These are phyloP conservation scores for Mallotus nudiflorus DNA, from an alignment of 345 rosid species.

Conservation along the genomic window DNA sequence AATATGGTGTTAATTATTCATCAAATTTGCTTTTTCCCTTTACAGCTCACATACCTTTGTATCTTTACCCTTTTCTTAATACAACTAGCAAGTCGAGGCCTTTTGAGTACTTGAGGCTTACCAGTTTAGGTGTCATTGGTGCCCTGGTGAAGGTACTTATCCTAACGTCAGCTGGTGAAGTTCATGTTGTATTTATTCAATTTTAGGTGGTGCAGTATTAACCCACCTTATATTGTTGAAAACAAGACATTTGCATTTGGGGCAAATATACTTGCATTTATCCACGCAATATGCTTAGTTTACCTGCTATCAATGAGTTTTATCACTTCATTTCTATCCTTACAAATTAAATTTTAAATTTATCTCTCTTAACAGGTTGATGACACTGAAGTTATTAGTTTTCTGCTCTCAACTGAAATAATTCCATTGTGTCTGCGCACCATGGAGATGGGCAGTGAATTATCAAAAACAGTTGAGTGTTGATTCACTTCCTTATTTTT, in stretches of 20 bases:
- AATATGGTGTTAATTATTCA: neutral
- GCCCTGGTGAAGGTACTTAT: conserved; percentile 89
- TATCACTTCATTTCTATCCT: neutral
- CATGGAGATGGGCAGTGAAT: conserved; percentile 99
- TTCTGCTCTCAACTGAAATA: conserved; percentile 93
- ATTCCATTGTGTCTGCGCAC: conserved; percentile 92
- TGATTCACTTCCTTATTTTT: neutral
- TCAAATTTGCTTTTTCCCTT: conserved; percentile 15
- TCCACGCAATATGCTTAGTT: too few species aligned
- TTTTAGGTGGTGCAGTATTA: neutral
- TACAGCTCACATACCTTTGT: conserved; percentile 95
- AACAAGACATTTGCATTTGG: neutral
- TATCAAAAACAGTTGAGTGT: conserved; percentile 89
- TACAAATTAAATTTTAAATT: neutral
- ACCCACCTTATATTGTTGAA: neutral
- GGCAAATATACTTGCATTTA: neutral
- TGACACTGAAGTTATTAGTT: conserved; percentile 94
- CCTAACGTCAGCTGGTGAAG: neutral
- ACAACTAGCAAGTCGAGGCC: conserved; percentile 97
- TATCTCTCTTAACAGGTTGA: conserved; percentile 60
- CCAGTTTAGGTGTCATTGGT: conserved; percentile 98
- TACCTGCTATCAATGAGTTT: neutral
- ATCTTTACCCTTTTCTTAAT: conserved; percentile 91
- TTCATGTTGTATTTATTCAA: neutral
- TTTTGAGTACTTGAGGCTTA: conserved; percentile 90